phyloP scores from a whole-genome alignment of 106 monocot species.

The Apostasia shenzhenica region DNA sequence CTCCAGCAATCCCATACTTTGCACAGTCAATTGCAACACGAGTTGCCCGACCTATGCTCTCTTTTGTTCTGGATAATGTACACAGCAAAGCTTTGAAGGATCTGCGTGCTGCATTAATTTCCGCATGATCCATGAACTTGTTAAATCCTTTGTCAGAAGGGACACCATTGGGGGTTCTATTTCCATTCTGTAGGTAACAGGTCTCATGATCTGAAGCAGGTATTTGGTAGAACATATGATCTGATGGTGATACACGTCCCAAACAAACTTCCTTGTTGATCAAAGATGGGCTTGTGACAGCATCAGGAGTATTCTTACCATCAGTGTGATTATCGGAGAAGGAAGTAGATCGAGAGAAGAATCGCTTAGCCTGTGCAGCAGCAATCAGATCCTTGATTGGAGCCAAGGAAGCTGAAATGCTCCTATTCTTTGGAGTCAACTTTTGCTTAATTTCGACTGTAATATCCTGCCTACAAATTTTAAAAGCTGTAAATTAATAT shows the following conservation, averaged over 20 bases:
- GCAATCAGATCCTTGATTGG: slow-evolving; percentile 74
- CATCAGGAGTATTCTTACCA: slow-evolving; percentile 26
- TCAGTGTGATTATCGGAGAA: slow-evolving; percentile 31
- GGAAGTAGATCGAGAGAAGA: slow-evolving; percentile 40
- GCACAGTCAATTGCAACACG: slow-evolving; percentile 84
- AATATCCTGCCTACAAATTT: slow-evolving; percentile 30
- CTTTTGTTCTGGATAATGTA: slow-evolving; percentile 87
- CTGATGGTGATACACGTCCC: slow-evolving; percentile 39
- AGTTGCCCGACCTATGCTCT: slow-evolving; percentile 91
- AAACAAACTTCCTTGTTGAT: slow-evolving; percentile 29
- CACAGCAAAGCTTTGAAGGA: slow-evolving; percentile 65
- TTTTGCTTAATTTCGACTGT: slow-evolving; percentile 19
- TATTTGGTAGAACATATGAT: slow-evolving; percentile 7
- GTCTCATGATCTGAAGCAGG: slow-evolving; percentile 34
- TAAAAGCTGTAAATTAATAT: background rate
- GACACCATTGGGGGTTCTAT: slow-evolving; percentile 26
- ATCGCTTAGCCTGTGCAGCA: slow-evolving; percentile 65
- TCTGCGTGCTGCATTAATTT: slow-evolving; percentile 59
- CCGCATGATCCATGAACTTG: slow-evolving; percentile 25
- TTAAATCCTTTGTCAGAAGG: slow-evolving; percentile 14
- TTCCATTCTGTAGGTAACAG: slow-evolving; percentile 19
- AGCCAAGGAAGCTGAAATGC: slow-evolving; percentile 40
- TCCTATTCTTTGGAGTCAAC: slow-evolving; percentile 22
- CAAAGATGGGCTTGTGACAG: slow-evolving; percentile 23
- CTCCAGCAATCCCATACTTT: slow-evolving; percentile 72